Base-by-base conservation (phyloP, 306 rosid genomes). In the Vigna unguiculata region DNA sequence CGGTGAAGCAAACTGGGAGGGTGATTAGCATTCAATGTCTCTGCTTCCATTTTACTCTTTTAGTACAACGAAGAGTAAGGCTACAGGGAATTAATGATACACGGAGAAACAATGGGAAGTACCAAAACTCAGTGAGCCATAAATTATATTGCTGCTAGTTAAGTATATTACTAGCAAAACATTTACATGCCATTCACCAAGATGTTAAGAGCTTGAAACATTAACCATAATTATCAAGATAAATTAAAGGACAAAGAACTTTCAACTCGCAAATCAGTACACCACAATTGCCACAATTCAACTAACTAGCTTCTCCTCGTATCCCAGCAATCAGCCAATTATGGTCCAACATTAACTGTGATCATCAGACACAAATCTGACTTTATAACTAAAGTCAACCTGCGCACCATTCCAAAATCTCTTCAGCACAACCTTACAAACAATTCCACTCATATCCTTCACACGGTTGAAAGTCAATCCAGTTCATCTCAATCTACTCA, bases 11-110 rank as follows among this genome's bases (percentile, higher is more conserved):
- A 76, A 22, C 80, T 83, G 36, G 70, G 84, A 52, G 38, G 49
- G 32, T 71, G 83, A 77, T 81, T 83, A 59, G 72, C 43, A 53
- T 40, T 78, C 60, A 22, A 59, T 47, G 75, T 60, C 40, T 49
- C 82, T 19, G 90, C 70, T 58, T 90, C 97, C 98, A 91, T 91
- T 59, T 83, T 83, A 53, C 77, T 53, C 57, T 83, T 78, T 10
- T 17, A 55, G 47, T 78, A 32, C 73, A 83, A 74, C 62, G 63
- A 78, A 48, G 55, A 82, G 59, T 46, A 48, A 78, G 75, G 64
- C 83, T 49, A 69, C 85, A 62, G 13, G 73, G 9, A 36, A 77
- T 60, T 49, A 61, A 48, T 25, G 36, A 69, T 70, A 78, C 80
- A 71, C 24, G 28, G 52, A 74, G 22, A 48, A 62, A 82, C 69